Evolutionary conservation across 805 yeast species (phyloP), one percentile per base, ranked within the genome.

Genomic region (Suhomyces kilbournensis): DNA sequence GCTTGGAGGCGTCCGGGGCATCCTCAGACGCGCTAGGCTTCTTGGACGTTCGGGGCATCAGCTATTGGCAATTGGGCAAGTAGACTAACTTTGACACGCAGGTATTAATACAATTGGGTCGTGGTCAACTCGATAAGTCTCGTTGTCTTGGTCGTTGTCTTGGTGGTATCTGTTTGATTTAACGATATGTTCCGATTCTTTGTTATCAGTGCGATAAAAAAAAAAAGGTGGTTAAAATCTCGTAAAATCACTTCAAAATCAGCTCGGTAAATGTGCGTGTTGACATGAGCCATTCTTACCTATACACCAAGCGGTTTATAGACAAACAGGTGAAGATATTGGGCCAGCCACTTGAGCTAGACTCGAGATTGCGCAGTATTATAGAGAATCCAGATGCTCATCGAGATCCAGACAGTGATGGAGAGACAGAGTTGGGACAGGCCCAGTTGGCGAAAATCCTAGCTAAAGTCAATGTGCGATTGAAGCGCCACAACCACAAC

Each of bases 301-400:
- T 57, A 19, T 69, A 71, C 49, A 65, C 69, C 48, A 72, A 69
- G 54, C 50, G 59, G 23, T 70, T 73, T 51, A 62, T 74, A 34
- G 75, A 73, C 14, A 56, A 52, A 15, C 70, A 73, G 54, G 57
- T 70, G 45, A 62, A 63, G 46, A 49, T 53, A 10, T 57, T 73
- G 25, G 63, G 65, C 38, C 56, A 58, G 40, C 75, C 77, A n/a
- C 53, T 70, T 10, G 50, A 44, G 20, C 23, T 66, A 7, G 60
- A 60, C 28, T 60, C 58, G 6, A 52, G 56, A 10, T 9, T 70
- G 38, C 52, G 52, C 44, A 43, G 46, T 8, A 52, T 68, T 6
- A 7, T 59, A 12, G 51, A 46, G 20, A 40, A 30, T 20, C 42
- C 19, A 9, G 19, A 20, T 19, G 30, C 8, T 8, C 20, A 40